Evolutionary conservation across 306 rosid genomes (phyloP).

Genomic region (Medicago ruthenica): DNA sequence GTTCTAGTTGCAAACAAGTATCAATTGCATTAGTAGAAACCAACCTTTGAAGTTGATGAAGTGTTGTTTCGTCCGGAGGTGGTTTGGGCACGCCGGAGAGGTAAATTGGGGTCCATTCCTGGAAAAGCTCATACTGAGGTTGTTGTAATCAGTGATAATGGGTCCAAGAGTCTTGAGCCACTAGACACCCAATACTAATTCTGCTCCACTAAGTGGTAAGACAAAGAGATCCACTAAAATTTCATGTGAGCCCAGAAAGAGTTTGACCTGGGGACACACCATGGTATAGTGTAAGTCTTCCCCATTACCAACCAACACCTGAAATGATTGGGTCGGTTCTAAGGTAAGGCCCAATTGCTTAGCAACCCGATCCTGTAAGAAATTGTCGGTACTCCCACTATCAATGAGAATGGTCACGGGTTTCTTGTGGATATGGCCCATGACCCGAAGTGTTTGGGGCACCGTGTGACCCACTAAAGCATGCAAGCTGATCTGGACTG

Average conservation of each 20-base stretch:
- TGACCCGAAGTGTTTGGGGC: fast-evolving
- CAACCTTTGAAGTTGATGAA: neutral
- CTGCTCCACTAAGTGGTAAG: neutral
- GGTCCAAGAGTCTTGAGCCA: too few species aligned
- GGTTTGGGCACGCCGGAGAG: neutral
- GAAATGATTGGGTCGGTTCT: neutral
- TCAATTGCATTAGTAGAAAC: neutral
- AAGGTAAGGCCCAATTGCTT: neutral
- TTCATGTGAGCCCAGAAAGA: neutral
- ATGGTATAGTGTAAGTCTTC: neutral
- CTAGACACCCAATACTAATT: neutral
- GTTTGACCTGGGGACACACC: neutral
- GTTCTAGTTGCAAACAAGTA: too few species aligned
- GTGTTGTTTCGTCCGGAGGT: neutral
- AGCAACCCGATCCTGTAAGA: neutral
- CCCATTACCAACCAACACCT: neutral
- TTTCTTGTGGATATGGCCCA: neutral
- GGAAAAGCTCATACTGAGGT: neutral
- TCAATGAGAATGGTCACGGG: neutral
- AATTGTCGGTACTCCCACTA: neutral
- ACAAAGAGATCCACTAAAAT: neutral
- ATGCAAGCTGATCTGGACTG: neutral
- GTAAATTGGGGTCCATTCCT: neutral
- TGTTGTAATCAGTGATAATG: too few species aligned
- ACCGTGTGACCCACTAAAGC: neutral